Conservation (phyloP, 1,284 basidiomycete genomes). For the Moesziomyces globuligerus region DNA sequence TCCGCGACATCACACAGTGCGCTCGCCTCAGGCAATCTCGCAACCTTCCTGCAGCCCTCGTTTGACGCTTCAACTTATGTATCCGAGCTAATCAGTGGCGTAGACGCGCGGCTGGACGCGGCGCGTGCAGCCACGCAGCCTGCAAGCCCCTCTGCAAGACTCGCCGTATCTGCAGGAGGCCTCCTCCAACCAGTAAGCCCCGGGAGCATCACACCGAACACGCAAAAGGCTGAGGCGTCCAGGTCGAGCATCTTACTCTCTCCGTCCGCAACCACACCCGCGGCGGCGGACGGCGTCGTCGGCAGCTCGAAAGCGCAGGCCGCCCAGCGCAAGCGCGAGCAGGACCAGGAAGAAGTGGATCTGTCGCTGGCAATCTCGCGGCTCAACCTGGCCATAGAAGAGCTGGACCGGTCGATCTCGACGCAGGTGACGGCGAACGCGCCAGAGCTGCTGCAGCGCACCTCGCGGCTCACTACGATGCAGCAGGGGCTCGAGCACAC, state of each 20-base stretch:
- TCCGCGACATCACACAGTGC: neutral
- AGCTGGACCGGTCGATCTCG: conserved; percentile 35
- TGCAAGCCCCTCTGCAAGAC: neutral
- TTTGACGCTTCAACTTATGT: neutral
- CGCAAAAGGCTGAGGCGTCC: neutral
- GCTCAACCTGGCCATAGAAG: conserved; percentile 49
- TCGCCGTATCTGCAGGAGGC: neutral
- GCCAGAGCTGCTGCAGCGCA: conserved; percentile 15
- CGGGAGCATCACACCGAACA: neutral
- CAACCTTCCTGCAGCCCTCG: neutral
- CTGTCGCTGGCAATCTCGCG: conserved; percentile 46
- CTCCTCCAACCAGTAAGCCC: neutral
- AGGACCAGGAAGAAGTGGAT: conserved; percentile 37
- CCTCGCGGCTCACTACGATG: conserved; percentile 14
- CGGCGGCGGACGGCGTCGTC: neutral
- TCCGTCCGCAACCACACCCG: conserved; percentile 1
- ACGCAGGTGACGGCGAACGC: conserved; percentile 34
- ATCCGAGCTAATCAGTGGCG: neutral
- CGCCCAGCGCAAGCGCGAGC: conserved; percentile 13
- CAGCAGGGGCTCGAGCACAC: conserved; percentile 11
- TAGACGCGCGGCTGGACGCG: neutral
- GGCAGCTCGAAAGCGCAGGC: neutral
- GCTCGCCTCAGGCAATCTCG: neutral
- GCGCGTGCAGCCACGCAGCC: neutral
- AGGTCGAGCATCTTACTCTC: neutral